Evolutionary conservation across 306 rosid species (phyloP).

Genomic region (Cicer cuneatum): DNA sequence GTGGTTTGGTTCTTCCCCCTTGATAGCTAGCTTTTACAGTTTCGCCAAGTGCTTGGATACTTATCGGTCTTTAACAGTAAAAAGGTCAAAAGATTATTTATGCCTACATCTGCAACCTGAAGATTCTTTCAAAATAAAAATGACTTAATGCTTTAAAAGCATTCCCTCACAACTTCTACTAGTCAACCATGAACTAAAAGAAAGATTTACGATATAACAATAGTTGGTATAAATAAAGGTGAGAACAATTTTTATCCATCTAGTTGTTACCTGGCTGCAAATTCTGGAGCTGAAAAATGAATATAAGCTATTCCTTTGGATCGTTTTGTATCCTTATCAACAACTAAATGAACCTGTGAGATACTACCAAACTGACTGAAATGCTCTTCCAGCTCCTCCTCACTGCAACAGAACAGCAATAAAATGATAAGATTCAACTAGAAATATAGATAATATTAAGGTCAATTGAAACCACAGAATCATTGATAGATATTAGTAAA

Average conservation of each 20-base stretch:
- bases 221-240: neutral
- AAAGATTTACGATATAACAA: constrained; percentile 6
- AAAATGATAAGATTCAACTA: constrained; percentile 16
- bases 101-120: neutral
- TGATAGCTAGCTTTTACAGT: neutral
- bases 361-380: constrained; percentile 70
- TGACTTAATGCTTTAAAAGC: neutral
- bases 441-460: constrained; percentile 7
- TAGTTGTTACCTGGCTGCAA: constrained; percentile 64
- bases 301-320: constrained; percentile 81
- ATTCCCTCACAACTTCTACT: constrained; percentile 3
- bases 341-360: constrained; percentile 78
- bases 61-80: neutral
- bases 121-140: constrained; percentile 27
- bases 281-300: constrained; percentile 62
- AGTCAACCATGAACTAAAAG: constrained; percentile 13
- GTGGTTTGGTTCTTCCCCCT: neutral
- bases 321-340: constrained; percentile 75
- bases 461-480: constrained; percentile 22
- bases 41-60: too few species aligned
- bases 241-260: constrained; percentile 18
- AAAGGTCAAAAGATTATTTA: constrained; percentile 14
- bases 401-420: constrained; percentile 55
- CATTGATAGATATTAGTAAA: constrained; percentile 10
- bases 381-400: constrained; percentile 84